These are phyloP conservation scores for Quercus parvula DNA, from an alignment of 306 rosid species.

Conservation along the genomic window DNA sequence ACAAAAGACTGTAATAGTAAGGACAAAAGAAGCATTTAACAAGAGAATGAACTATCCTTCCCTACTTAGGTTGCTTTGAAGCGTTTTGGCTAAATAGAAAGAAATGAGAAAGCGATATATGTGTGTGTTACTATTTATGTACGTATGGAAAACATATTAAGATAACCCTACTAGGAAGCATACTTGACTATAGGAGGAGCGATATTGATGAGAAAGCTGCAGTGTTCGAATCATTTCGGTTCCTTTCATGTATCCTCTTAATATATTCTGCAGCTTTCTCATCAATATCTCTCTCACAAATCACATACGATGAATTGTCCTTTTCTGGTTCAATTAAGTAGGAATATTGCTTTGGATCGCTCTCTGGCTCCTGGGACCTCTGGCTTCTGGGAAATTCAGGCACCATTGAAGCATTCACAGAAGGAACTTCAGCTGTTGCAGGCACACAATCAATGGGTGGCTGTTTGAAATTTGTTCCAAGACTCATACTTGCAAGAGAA, in stretches of 20 bases:
- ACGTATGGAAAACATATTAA: background rate
- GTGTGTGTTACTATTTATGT: too few species aligned
- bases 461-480: background rate
- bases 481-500: conserved; percentile 10
- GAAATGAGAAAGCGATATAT: background rate
- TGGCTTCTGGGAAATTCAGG: conserved; percentile 2
- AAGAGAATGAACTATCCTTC: background rate
- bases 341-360: conserved; percentile 12
- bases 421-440: background rate
- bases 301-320: conserved; percentile 3
- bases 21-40: background rate
- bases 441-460: background rate
- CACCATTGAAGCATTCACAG: background rate
- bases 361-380: conserved; percentile 25
- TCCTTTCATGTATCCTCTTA: conserved; percentile 7
- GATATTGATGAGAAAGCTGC: background rate
- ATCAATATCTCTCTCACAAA: conserved; percentile 1
- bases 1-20: background rate
- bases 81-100: background rate
- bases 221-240: background rate
- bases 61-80: background rate
- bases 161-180: background rate
- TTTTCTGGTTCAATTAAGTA: conserved; percentile 9
- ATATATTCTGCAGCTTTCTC: conserved; percentile 16
- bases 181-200: background rate